Percentiles rank a stretch among this genome's conserved stretches.
These are phyloP conservation scores for Cyclotella atomus DNA, from an alignment of 108 stramenopile genomes.

Conservation along the genomic window DNA sequence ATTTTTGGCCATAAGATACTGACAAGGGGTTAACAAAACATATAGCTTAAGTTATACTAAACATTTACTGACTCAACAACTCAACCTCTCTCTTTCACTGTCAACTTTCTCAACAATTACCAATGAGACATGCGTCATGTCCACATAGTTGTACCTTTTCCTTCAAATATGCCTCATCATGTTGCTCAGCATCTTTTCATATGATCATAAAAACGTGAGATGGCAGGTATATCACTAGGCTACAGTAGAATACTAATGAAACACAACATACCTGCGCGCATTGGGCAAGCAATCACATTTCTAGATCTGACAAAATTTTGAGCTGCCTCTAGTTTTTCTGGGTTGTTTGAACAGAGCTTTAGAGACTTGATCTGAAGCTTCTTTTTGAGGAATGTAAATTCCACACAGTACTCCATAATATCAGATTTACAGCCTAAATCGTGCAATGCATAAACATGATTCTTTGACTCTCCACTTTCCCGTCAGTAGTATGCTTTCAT, in stretches of 20 bases:
- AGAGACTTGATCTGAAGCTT: constrained; percentile 6
- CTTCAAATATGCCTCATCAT: constrained; percentile 18
- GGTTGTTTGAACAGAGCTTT: constrained; percentile 21
- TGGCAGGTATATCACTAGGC: too few species aligned
- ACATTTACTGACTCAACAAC: neutral
- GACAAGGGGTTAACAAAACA: neutral
- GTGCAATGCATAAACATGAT: constrained; percentile 20
- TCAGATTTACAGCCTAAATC: constrained; percentile 23
- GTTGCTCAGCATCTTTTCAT: neutral
- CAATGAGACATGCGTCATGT: constrained; percentile 9
- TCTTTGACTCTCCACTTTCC: constrained; percentile 6
- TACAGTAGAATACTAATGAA: neutral
- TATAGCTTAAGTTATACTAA: neutral
- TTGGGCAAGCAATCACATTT: neutral
- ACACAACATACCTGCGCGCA: neutral
- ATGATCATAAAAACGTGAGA: too few species aligned
- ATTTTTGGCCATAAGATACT: neutral
- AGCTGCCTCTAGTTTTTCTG: constrained; percentile 7
- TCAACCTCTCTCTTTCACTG: neutral
- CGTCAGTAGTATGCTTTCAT: constrained; percentile 19
- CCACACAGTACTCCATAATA: constrained; percentile 15
- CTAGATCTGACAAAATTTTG: neutral
- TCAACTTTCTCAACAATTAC: neutral
- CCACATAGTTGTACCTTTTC: constrained; percentile 25
- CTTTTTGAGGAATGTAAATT: constrained; percentile 11